Evolutionary conservation across 2,329 filamentous ascomycete species (phyloP), one percentile per base, ranked within the genome.

Genomic region (Westerdykella ornata): DNA sequence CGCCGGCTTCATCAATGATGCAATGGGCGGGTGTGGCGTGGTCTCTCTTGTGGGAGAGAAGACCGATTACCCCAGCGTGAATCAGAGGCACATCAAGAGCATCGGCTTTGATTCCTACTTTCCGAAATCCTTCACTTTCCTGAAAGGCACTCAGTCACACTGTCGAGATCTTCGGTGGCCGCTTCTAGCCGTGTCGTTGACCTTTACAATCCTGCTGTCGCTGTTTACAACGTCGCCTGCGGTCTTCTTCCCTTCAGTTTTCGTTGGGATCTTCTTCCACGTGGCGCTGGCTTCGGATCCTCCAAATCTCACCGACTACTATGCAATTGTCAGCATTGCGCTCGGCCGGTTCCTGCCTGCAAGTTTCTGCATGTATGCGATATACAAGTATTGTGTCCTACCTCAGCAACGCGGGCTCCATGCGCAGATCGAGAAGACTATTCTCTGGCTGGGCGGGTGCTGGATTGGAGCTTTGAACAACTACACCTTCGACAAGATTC

Each of bases 401-500:
- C 82, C 85, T 35, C 81, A 85, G 1, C 75, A 95, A 18, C 67
- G 65, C 1, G 82, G 81, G 1, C 74, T 96, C 2, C 83, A 79
- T 0, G 88, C 89, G 0, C 90, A 95, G 60, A 56, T 95, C 33
- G 90, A 95, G 59, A 96, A 94, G 72, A 86, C 88, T 0, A 67
- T 97, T 2, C 73, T 97, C 19, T 97, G 88, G 84, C 73, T 98
- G 1, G 89, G 89, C 1, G 83, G 81, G 6, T 88, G 85, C 59
- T 98, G 94, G 84, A 80, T 96, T 30, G 92, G 89, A 13, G 83
- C 87, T 1, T 69, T 98, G 51, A 90, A 90, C 58, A 97, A 97
- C 67, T 94, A 96, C 67, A 97, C 92, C 0, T 87, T 98, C 57
- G 85, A 88, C 55, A 84, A 86, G 68, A 96, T 98, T 46, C 92